Conservation (phyloP, 2,329 filamentous ascomycete species). For the Exophiala phaeomuriformis region DNA sequence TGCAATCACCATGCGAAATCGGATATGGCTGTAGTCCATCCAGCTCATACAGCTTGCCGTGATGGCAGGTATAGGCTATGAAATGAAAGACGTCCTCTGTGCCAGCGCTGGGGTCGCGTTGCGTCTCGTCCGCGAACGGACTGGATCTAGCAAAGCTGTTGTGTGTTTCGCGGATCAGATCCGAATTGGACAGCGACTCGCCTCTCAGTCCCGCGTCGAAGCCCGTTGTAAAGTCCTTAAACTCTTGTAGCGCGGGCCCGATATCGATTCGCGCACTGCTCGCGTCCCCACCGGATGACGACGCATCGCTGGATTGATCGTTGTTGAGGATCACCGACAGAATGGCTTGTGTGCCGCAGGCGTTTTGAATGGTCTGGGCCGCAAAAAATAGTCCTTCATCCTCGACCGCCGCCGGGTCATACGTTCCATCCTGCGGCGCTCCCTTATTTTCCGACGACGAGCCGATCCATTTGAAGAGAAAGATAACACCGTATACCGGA, state of each 20-base stretch:
- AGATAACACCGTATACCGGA: conserved; percentile 90
- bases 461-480: conserved; percentile 80
- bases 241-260: conserved; percentile 62
- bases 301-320: conserved; percentile 39
- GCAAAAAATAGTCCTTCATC: conserved; percentile 67
- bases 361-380: conserved; percentile 95
- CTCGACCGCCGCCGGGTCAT: conserved; percentile 67
- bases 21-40: conserved; percentile 90
- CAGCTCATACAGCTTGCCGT: conserved; percentile 79
- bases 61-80: conserved; percentile 82
- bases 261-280: conserved; percentile 51
- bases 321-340: conserved; percentile 89
- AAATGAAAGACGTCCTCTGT: conserved; percentile 95
- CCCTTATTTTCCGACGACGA: conserved; percentile 57
- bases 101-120: conserved; percentile 59
- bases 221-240: conserved; percentile 79
- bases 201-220: conserved; percentile 70
- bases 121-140: conserved; percentile 88
- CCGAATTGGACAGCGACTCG: conserved; percentile 63
- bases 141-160: conserved; percentile 84
- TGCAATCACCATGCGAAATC: conserved; percentile 76
- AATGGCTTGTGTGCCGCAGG: conserved; percentile 92
- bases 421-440: conserved; percentile 70
- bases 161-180: conserved; percentile 69
- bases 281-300: conserved; percentile 23